Percentiles rank a stretch among this genome's conserved stretches.
Conservation (phyloP, 2,329 filamentous ascomycete species). For the Hypomyces perniciosus region DNA sequence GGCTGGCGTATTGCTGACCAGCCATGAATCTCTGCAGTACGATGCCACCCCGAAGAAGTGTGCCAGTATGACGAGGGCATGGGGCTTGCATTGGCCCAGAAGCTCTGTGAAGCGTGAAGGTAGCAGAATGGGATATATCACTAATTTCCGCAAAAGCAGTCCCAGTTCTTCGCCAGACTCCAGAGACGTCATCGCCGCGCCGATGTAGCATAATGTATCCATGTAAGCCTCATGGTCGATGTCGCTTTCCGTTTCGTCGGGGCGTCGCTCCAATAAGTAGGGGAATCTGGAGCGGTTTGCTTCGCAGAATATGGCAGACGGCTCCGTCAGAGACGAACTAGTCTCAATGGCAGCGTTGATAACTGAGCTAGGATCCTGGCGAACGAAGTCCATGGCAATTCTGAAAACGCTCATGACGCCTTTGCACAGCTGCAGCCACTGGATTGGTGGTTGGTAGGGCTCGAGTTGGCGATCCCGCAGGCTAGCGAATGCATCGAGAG, state of each 20-base stretch:
- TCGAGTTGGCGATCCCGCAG: constrained; percentile 15
- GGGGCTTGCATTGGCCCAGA: constrained; percentile 14
- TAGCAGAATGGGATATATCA: constrained; percentile 17
- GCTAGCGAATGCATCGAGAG: constrained; percentile 18
- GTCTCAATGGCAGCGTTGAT: constrained; percentile 15
- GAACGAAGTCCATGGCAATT: constrained; percentile 11
- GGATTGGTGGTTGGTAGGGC: constrained; percentile 19
- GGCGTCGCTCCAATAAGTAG: constrained; percentile 6
- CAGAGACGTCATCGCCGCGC: constrained; percentile 14
- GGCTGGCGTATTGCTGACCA: constrained; percentile 11
- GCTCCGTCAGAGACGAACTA: constrained; percentile 11
- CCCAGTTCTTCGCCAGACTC: constrained; percentile 13
- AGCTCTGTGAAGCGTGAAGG: constrained; percentile 16
- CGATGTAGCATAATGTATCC: constrained; percentile 14
- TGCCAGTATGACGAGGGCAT: constrained; percentile 20
- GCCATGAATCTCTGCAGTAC: constrained; percentile 11
- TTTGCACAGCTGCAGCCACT: constrained; percentile 21
- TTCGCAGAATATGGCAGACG: constrained; percentile 3
- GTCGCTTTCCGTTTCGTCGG: constrained; percentile 7
- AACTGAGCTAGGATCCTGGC: constrained; percentile 10
- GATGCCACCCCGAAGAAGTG: constrained; percentile 19
- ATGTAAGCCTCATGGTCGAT: constrained; percentile 16
- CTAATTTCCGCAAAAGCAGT: constrained; percentile 15
- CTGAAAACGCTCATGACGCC: constrained; percentile 18
- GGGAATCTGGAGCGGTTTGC: constrained; percentile 10